These are phyloP conservation scores for Ilyonectria mors-panacis DNA, from an alignment of 2,329 filamentous ascomycete species.

Conservation along the genomic window DNA sequence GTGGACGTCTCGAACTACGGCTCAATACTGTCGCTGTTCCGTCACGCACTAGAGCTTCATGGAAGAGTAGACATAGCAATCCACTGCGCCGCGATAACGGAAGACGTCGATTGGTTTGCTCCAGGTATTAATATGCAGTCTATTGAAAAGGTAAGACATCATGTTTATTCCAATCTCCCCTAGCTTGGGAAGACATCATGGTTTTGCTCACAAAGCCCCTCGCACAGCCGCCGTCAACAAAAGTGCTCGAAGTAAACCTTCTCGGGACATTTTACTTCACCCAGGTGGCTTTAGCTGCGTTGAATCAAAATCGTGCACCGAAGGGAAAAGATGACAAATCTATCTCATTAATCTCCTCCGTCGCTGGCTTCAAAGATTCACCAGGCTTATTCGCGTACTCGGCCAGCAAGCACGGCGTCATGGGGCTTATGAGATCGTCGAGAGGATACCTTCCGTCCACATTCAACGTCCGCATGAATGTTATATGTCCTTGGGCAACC, in stretches of 20 bases:
- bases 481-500: constrained; percentile 6
- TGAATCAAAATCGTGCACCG: background rate
- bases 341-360: background rate
- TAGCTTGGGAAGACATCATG: background rate
- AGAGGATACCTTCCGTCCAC: background rate
- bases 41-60: no score
- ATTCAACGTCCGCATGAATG: constrained; percentile 1
- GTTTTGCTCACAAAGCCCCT: no score
- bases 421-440: background rate
- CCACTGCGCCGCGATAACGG: no score
- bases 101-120: no score
- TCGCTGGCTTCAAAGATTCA: constrained; percentile 3
- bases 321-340: background rate
- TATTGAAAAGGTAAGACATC: no score
- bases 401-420: constrained; percentile 5
- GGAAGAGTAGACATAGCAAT: no score
- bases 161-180: background rate
- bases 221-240: no score
- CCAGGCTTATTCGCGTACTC: constrained; percentile 1
- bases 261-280: background rate
- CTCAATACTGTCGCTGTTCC: background rate
- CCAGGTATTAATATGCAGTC: no score
- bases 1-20: background rate
- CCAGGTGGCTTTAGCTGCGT: background rate
- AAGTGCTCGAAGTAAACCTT: background rate